Conservation (phyloP, 164 flowering plant genomes). For the Dillenia turbinata region DNA sequence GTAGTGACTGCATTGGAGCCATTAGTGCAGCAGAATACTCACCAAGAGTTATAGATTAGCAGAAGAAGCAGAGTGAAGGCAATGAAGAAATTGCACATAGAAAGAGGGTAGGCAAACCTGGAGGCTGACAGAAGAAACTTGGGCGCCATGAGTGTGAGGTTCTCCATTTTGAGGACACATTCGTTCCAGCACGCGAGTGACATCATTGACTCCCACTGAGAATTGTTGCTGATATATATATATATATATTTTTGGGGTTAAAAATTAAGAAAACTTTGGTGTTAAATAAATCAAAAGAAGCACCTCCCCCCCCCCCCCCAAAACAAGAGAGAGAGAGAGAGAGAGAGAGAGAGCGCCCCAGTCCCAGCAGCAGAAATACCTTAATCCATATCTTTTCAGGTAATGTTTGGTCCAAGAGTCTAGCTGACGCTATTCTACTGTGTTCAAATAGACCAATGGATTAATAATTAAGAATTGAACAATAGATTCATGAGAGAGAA, state of each 20-base stretch:
- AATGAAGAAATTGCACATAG: not conserved
- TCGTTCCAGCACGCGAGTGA: constrained; percentile 74
- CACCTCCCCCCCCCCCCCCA: not conserved
- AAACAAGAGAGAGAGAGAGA: too few relatives aligned
- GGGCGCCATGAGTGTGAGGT: constrained; percentile 5
- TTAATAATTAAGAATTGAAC: not conserved
- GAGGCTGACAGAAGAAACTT: constrained; percentile 38
- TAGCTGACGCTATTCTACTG: constrained; percentile 59
- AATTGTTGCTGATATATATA: constrained; percentile 76
- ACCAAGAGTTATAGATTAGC: not conserved
- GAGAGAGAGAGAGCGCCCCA: too few relatives aligned
- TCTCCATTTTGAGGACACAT: constrained; percentile 35
- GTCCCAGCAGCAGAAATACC: constrained; percentile 25
- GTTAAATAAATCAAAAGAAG: not conserved
- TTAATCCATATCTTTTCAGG: constrained; percentile 83
- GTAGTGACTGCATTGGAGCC: too few relatives aligned
- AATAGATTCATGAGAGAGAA: not conserved
- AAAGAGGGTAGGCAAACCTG: constrained; percentile 38
- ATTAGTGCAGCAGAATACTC: too few relatives aligned
- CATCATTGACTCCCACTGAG: constrained; percentile 81
- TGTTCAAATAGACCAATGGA: constrained; percentile 2
- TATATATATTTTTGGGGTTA: not conserved
- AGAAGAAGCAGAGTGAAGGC: not conserved
- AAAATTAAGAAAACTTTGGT: not conserved
- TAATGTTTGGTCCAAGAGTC: constrained; percentile 28